Evolutionary conservation across 805 yeast species (phyloP).

Genomic region (Saccharomyces mikatae): DNA sequence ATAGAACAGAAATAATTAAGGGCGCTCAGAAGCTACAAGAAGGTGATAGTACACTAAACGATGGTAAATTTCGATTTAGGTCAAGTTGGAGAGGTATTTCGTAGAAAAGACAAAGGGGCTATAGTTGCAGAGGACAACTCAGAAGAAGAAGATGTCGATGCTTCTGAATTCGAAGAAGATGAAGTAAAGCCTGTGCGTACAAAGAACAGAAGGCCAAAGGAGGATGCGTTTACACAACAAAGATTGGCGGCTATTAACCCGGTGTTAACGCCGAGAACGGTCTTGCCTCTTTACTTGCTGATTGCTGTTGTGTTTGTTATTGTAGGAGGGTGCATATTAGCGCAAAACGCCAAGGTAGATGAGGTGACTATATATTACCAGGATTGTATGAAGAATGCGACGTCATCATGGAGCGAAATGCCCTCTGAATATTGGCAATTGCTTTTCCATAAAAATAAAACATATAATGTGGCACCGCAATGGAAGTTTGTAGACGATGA

Average conservation of each 20-base stretch:
- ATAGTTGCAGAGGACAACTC: conserved; percentile 6
- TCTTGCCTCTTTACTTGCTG: conserved; percentile 67
- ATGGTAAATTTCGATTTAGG: conserved; percentile 25
- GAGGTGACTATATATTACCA: conserved; percentile 68
- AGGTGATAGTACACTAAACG: background rate
- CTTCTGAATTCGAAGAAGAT: conserved; percentile 33
- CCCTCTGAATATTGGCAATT: conserved; percentile 48
- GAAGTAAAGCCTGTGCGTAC: conserved; percentile 33
- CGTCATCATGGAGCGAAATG: conserved; percentile 39
- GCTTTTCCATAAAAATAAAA: conserved; percentile 46
- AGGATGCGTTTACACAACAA: conserved; percentile 69
- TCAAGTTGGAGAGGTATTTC: conserved; percentile 24
- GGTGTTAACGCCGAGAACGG: conserved; percentile 81
- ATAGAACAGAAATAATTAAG: background rate
- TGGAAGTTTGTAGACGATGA: conserved; percentile 53
- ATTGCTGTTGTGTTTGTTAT: conserved; percentile 82
- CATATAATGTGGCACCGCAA: conserved; percentile 39
- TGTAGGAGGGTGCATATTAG: conserved; percentile 76
- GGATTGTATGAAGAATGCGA: conserved; percentile 52
- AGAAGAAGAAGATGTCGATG: conserved; percentile 28
- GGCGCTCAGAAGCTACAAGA: background rate
- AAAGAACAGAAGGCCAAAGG: conserved; percentile 58
- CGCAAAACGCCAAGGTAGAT: conserved; percentile 64
- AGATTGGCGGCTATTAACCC: conserved; percentile 57
- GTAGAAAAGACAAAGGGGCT: conserved; percentile 21